Evolutionary conservation across 1,284 basidiomycete species (phyloP), one percentile per base, ranked within the genome.

Genomic region (Phlebopus sp.): DNA sequence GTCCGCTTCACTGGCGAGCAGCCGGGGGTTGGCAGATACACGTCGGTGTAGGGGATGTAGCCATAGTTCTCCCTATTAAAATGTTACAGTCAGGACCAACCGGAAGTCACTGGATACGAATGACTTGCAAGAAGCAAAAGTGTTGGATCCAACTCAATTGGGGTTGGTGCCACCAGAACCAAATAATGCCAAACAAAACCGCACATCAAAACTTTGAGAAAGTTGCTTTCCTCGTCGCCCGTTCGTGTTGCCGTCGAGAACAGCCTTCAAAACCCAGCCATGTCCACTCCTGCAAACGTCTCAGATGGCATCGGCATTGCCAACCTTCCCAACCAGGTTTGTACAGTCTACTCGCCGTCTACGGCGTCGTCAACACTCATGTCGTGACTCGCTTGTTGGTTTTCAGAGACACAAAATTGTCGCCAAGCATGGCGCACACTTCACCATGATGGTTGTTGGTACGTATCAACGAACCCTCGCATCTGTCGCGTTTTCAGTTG

Each of bases 391-490:
- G 36, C 49, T 45, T 51, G 46, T 3, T 9, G 54, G 47, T 47
- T 49, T 59, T 37, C 59, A 92, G 91, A 84, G 86, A 77, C 92
- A 94, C 76, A 94, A 93, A 79, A 94, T 95, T 69, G 95, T 98
- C 59, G 94, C 94, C 58, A 96, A 98, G 77, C 85, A 80, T 60
- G 96, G 97, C 53, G 92, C 91, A 19, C 95, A 98, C 77, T 98
- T 99, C 73, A 99, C 97, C 48, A 82, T 99, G 63, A 99, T 99
- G 96, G 97, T 98, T 30, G 96, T 98, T 52, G 96, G 94, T 90
- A 67, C 70, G 90, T 79, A 9, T 37, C 18, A 29, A 32, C 17
- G 7, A 23, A 23, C 19, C 34, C 14, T 32, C 31, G n/a, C 34
- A n/a, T n/a, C n/a, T n/a, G n/a, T n/a, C n/a, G 23, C 5, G 7